Base-by-base conservation (phyloP, 148 eudicot genomes). In the Gaultheria prostrata region DNA sequence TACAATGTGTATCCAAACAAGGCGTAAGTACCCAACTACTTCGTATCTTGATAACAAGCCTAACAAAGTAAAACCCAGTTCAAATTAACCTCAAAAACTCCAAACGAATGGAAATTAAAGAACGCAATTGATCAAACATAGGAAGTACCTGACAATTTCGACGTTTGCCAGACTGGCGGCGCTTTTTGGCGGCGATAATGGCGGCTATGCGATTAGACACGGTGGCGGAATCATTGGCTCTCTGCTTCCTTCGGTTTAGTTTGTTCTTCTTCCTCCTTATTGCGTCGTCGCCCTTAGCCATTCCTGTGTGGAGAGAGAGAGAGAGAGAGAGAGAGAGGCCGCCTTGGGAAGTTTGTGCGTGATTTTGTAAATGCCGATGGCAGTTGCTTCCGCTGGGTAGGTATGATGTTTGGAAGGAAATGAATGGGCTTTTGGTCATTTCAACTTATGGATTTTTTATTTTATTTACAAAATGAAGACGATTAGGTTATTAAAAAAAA, bases 241-340 rank as follows among this genome's bases (percentile, higher is more conserved):
- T 65, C 45, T 83, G 83, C 83, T 90, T 90, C 86, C 90, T 90
- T 18, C 89, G 76, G 35, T n/a, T 56, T 71, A 80, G 85, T 82
- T 94, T 95, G 88, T 88, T 94, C 92, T 84, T 92, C 87, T 92
- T 92, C 81, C 85, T 88, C 45, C 32, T 24, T 51, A 87, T 83
- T 4, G 86, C 82, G 78, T 95, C 97, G 63, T 95, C 97, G 53
- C 98, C 94, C 88, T 88, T 91, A 21, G 86, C 93, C 98, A 95
- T 93, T 83, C 48, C 18, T 82, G 67, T 2, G 54, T 0, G 51
- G 26, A 1, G 35, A 0, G 46, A 75, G 78, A 72, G 76, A 46
- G 17, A 39, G 53, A 21, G 61, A 35, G 15, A 13, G 3, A 6
- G 59, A 56, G 7, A 2, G 53, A 43, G 43, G 45, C 67, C 0